A percentile compares a stretch with the other conserved stretches of the same genome.
Conservation (phyloP, 192 early-diverging fungal genomes). For the Kappamyces sp. region DNA sequence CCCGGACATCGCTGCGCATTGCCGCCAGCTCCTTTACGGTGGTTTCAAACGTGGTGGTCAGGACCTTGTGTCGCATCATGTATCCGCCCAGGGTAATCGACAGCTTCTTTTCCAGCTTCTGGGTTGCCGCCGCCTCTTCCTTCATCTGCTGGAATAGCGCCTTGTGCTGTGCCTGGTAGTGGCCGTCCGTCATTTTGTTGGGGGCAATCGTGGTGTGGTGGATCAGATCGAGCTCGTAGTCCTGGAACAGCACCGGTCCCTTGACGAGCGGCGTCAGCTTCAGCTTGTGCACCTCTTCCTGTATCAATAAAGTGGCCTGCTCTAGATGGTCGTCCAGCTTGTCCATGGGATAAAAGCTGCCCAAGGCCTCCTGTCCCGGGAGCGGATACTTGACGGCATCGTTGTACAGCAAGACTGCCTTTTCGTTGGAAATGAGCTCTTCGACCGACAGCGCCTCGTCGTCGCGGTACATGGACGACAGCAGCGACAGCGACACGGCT, state of each 20-base stretch:
- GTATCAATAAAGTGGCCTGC: conserved; percentile 3
- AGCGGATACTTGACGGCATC: conserved; percentile 71
- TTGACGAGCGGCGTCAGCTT: background rate
- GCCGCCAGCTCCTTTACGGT: conserved; percentile 21
- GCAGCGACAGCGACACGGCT: conserved; percentile 21
- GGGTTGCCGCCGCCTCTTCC: conserved; percentile 63
- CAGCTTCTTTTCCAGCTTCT: conserved; percentile 83
- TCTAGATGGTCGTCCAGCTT: conserved; percentile 15
- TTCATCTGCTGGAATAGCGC: conserved; percentile 64
- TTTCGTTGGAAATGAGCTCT: conserved; percentile 63
- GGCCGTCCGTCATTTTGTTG: background rate
- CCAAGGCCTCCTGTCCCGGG: conserved; percentile 39
- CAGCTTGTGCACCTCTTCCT: conserved; percentile 17
- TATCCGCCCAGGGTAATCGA: conserved; percentile 78
- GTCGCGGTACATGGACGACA: conserved; percentile 16
- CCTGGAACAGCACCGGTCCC: background rate
- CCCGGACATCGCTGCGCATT: conserved; percentile 12
- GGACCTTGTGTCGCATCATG: conserved; percentile 57
- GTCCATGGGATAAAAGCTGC: conserved; percentile 8
- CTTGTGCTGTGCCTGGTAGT: conserved; percentile 31
- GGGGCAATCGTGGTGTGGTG: background rate
- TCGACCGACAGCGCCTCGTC: conserved; percentile 35
- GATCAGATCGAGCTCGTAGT: conserved; percentile 11
- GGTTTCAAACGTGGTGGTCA: conserved; percentile 50
- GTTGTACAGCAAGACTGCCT: conserved; percentile 59